Evolutionary conservation across 2,329 filamentous ascomycete genomes (phyloP).

Genomic region (Pleurostoma richardsiae): DNA sequence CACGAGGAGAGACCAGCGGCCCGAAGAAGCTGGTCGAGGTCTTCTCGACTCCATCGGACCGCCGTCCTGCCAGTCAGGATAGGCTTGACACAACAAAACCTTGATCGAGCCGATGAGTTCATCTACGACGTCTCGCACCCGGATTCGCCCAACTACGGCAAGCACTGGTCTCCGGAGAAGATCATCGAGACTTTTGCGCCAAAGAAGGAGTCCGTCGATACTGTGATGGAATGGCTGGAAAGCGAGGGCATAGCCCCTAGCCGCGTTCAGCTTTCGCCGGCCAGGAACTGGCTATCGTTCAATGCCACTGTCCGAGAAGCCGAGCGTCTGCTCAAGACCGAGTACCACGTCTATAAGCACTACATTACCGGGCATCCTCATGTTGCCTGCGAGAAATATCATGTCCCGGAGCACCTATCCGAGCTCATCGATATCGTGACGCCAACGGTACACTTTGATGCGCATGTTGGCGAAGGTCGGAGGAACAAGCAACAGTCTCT

Average conservation of each 20-base stretch:
- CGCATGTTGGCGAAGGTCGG: conserved; percentile 18
- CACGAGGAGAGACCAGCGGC: conserved; percentile 22
- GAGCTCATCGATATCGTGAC: conserved; percentile 35
- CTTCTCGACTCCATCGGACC: conserved; percentile 11
- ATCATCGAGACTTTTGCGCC: conserved; percentile 38
- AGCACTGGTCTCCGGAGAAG: conserved; percentile 38
- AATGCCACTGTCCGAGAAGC: conserved; percentile 48
- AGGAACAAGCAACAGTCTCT: conserved; percentile 15
- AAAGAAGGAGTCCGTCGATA: conserved; percentile 35
- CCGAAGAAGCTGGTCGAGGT: conserved; percentile 17
- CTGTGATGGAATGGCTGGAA: conserved; percentile 49
- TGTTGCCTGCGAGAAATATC: conserved; percentile 35
- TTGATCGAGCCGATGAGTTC: conserved; percentile 38
- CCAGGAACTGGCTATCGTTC: conserved; percentile 49
- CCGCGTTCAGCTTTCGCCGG: conserved; percentile 43
- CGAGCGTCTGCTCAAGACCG: conserved; percentile 45
- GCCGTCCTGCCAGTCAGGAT: conserved; percentile 31
- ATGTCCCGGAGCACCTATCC: conserved; percentile 26
- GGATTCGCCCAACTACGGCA: conserved; percentile 36
- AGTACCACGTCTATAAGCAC: conserved; percentile 47
- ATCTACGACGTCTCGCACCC: conserved; percentile 38
- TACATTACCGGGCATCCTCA: conserved; percentile 23
- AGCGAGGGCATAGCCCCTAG: conserved; percentile 41
- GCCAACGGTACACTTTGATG: conserved; percentile 32
- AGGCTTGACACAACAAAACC: conserved; percentile 37